A percentile compares a stretch with the other conserved stretches of the same genome.
Evolutionary conservation across 306 rosid species (phyloP).

Genomic region (Elaeagnus macrophylla): DNA sequence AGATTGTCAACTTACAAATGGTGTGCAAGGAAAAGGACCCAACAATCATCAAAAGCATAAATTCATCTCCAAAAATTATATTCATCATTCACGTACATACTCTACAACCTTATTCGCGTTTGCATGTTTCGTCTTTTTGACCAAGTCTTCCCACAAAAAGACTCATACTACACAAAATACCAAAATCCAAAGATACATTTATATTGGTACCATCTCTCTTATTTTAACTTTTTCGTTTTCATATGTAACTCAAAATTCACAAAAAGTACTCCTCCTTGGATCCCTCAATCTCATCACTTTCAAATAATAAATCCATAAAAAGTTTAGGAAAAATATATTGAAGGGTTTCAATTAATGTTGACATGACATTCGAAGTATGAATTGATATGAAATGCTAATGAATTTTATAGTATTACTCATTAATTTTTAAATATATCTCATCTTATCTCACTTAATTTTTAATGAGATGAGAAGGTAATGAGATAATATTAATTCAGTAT

Average conservation of each 20-base stretch:
- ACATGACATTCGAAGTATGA: too few relatives aligned
- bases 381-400: too few relatives aligned
- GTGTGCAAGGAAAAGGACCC: slow-evolving; percentile 44
- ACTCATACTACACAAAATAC: slow-evolving; percentile 13
- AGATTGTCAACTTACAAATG: neutral
- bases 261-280: slow-evolving; percentile 38
- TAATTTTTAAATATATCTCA: too few relatives aligned
- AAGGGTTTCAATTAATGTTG: too few relatives aligned
- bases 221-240: slow-evolving; percentile 7
- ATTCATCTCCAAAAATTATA: slow-evolving; percentile 19
- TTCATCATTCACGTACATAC: neutral
- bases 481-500: too few relatives aligned
- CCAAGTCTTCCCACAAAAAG: slow-evolving; percentile 28
- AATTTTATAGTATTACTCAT: too few relatives aligned
- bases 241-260: slow-evolving; percentile 33
- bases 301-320: slow-evolving; percentile 54
- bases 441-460: too few relatives aligned
- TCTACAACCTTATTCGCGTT: slow-evolving; percentile 34
- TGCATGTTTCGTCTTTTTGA: slow-evolving; percentile 46
- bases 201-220: slow-evolving; percentile 37
- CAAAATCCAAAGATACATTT: slow-evolving; percentile 1
- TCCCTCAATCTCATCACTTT: slow-evolving; percentile 73
- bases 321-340: too few relatives aligned
- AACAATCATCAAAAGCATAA: slow-evolving; percentile 55
- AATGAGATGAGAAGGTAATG: too few relatives aligned